A percentile compares a stretch with the other conserved stretches of the same genome.
Conservation (phyloP, 208 protist genomes). For the Trypanosoma rangeli region DNA sequence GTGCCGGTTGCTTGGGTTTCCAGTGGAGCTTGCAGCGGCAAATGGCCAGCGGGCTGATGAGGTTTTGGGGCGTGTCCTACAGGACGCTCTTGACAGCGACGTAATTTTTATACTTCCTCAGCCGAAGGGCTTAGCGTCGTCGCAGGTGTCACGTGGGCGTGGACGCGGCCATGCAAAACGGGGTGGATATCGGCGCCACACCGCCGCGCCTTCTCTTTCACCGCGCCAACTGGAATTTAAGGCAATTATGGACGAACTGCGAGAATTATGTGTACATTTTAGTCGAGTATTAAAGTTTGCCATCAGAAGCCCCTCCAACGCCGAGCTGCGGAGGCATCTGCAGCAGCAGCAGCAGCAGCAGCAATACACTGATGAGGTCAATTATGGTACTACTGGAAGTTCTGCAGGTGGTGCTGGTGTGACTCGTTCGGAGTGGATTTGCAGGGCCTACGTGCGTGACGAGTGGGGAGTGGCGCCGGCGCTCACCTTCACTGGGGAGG, state of each 20-base stretch:
- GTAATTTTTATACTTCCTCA: conserved; percentile 61
- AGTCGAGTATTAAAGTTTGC: conserved; percentile 78
- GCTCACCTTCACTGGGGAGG: conserved; percentile 47
- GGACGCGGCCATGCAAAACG: conserved; percentile 13
- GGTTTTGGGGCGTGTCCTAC: conserved; percentile 58
- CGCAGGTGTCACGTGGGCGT: conserved; percentile 7
- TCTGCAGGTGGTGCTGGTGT: background rate
- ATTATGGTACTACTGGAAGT: background rate
- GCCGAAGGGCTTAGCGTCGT: conserved; percentile 5
- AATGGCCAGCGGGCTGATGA: conserved; percentile 42
- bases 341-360: background rate
- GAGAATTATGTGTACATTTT: conserved; percentile 72
- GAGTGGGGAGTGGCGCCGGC: conserved; percentile 70
- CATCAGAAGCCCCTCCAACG: conserved; percentile 54
- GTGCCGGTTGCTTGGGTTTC: conserved; percentile 81
- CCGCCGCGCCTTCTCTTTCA: conserved; percentile 25
- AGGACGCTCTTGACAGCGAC: conserved; percentile 76
- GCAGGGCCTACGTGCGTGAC: conserved; percentile 82
- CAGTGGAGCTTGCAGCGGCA: conserved; percentile 74
- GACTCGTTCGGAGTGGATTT: conserved; percentile 46
- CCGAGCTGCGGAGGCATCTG: no score
- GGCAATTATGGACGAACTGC: conserved; percentile 70
- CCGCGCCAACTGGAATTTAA: conserved; percentile 77
- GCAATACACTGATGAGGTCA: background rate
- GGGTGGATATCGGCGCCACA: conserved; percentile 13